Evolutionary conservation across 176 grass and related monocot species (phyloP).

Genomic region (Eragrostis nindensis): DNA sequence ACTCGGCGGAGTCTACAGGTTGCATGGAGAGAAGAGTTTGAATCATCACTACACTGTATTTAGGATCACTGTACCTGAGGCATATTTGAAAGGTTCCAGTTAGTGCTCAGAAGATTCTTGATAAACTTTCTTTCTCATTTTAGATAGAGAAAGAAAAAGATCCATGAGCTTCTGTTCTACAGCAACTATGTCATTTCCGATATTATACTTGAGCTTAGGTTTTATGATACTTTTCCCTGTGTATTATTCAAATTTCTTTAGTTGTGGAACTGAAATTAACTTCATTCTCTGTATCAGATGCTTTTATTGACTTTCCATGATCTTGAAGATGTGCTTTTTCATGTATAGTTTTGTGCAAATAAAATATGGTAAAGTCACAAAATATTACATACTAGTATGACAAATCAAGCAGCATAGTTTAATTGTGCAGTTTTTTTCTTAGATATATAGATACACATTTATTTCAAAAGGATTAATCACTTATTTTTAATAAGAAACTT

Average conservation of each 20-base stretch:
- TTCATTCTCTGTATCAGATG: no score
- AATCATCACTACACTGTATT: conserved; percentile 96
- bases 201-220: neutral
- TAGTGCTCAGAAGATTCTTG: neutral
- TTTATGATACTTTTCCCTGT: conserved; percentile 2
- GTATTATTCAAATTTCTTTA: no score
- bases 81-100: conserved; percentile 29
- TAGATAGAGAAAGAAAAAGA: neutral
- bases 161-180: neutral
- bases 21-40: conserved; percentile 89
- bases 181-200: neutral
- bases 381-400: neutral
- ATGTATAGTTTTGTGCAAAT: neutral
- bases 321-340: neutral
- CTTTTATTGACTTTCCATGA: neutral
- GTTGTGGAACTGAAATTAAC: neutral
- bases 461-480: no score
- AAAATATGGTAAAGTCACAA: no score
- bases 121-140: neutral
- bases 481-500: no score
- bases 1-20: conserved; percentile 64
- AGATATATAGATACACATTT: no score
- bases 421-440: no score
- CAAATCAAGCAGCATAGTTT: neutral
- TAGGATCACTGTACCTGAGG: conserved; percentile 60